phyloP scores from a whole-genome alignment of 208 protist genomes.

The Wallacemonas sp. region DNA sequence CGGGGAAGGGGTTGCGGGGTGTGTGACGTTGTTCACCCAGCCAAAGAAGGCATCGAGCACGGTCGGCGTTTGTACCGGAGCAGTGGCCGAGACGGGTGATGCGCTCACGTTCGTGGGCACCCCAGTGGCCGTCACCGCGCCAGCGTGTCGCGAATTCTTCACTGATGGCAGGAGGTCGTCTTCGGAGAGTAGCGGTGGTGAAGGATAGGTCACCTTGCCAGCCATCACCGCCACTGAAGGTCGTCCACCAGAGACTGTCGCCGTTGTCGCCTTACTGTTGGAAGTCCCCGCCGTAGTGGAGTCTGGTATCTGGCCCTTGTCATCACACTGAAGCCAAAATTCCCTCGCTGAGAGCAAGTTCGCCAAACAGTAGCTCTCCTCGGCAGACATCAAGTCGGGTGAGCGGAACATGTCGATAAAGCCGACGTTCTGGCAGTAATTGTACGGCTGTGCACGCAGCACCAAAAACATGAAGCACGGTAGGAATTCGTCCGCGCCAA shows the following conservation, averaged over 20 bases:
- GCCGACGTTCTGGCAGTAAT: slow-evolving; percentile 67
- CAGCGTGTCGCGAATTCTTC: slow-evolving; percentile 17
- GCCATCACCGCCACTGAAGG: too few relatives aligned
- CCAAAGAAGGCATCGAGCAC: slow-evolving; percentile 30
- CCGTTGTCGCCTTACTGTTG: neutral
- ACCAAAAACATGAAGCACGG: slow-evolving; percentile 83
- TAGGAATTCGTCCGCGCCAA: slow-evolving; percentile 80
- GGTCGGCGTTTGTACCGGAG: slow-evolving; percentile 16
- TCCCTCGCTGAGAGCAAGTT: slow-evolving; percentile 51
- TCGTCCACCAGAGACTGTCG: too few relatives aligned
- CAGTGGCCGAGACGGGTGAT: too few relatives aligned
- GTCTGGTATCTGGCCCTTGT: slow-evolving; percentile 19
- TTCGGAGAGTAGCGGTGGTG: slow-evolving; percentile 19
- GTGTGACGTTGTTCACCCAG: slow-evolving; percentile 21
- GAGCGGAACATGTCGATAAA: slow-evolving; percentile 69
- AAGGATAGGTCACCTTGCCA: neutral
- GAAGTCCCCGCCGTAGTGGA: neutral
- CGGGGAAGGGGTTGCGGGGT: too few relatives aligned
- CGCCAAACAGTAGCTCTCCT: slow-evolving; percentile 80
- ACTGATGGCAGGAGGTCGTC: slow-evolving; percentile 52
- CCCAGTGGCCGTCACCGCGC: neutral
- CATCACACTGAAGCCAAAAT: slow-evolving; percentile 66
- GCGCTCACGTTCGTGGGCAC: slow-evolving; percentile 9
- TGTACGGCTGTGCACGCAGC: slow-evolving; percentile 57
- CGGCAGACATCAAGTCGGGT: slow-evolving; percentile 24